Evolutionary conservation across 306 rosid species (phyloP).

Genomic region (Mimosa bimucronata): DNA sequence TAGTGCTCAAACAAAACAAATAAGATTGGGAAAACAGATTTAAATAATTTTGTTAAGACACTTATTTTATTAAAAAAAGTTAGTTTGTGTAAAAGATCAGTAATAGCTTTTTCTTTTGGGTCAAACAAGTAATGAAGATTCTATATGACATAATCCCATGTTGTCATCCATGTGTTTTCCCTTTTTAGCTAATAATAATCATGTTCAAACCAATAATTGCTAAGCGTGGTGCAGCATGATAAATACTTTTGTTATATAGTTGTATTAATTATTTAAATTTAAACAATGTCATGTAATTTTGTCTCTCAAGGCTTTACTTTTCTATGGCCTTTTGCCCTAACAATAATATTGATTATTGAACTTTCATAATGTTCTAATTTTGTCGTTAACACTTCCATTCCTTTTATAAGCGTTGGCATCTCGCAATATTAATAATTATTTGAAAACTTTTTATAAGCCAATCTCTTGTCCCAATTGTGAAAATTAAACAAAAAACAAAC

Average conservation of each 20-base stretch:
- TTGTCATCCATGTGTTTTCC: not conserved
- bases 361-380: slow-evolving; percentile 1
- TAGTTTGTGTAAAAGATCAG: not conserved
- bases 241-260: not conserved
- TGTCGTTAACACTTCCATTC: not conserved
- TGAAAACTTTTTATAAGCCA: not conserved
- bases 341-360: not conserved
- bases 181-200: not conserved
- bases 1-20: not conserved
- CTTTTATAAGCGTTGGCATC: not conserved
- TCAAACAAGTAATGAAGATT: not conserved
- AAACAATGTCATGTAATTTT: slow-evolving; percentile 3
- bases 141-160: not conserved
- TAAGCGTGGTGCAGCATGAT: not conserved
- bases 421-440: not conserved
- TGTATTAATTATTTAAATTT: not conserved
- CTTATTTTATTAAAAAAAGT: not conserved
- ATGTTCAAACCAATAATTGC: not conserved
- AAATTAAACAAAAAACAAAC: no score
- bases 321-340: not conserved
- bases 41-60: not conserved
- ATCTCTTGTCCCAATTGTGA: not conserved
- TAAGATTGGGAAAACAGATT: not conserved
- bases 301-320: not conserved
- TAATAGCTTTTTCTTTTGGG: not conserved